phyloP scores from a whole-genome alignment of 257 asterid genomes.

The Fraxinus quadrangulata region DNA sequence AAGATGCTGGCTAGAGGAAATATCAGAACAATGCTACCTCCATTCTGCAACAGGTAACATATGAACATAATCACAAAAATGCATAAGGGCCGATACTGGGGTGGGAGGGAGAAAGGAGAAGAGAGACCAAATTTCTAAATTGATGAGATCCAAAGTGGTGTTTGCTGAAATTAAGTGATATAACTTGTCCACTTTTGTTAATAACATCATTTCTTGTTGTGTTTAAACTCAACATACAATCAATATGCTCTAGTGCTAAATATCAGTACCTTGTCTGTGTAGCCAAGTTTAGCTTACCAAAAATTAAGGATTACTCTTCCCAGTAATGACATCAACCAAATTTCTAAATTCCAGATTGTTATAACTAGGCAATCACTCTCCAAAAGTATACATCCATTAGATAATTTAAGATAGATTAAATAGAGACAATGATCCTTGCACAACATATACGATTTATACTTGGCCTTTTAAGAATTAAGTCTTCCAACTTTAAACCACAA shows the following conservation, averaged over 20 bases:
- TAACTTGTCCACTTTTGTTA: too few species aligned
- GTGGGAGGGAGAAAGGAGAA: too few species aligned
- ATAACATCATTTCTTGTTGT: too few species aligned
- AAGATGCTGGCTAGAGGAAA: conserved; percentile 90
- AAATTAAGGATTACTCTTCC: neutral
- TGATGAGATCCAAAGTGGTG: too few species aligned
- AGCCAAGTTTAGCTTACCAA: neutral
- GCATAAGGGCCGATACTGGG: too few species aligned
- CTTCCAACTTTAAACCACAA: neutral
- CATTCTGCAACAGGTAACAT: conserved; percentile 56
- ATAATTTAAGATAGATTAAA: neutral
- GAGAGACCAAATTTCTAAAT: too few species aligned
- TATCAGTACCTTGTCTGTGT: neutral
- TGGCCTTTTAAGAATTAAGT: neutral
- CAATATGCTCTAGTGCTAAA: neutral
- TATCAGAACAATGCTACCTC: conserved; percentile 92
- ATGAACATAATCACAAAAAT: neutral
- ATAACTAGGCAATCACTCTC: neutral
- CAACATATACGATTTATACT: neutral
- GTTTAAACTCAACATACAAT: too few species aligned
- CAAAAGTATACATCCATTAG: neutral
- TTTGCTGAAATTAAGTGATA: too few species aligned
- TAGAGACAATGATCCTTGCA: neutral
- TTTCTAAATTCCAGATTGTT: neutral
- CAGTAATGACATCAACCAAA: neutral